Conservation (phyloP, 2,329 filamentous ascomycete genomes). For the Macrophomina tecta region DNA sequence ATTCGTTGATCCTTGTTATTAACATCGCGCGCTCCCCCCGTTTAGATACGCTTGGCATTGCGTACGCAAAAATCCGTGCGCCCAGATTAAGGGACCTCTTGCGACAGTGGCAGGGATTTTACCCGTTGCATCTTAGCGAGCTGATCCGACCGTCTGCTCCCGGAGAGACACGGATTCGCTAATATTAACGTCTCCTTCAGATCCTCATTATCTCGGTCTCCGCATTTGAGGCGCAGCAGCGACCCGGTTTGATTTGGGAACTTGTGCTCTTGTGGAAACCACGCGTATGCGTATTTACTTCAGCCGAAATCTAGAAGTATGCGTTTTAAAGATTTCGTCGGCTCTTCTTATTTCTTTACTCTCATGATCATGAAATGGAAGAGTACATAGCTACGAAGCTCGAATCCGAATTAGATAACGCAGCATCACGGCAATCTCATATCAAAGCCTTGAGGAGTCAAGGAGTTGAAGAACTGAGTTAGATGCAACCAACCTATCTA, state of each 20-base stretch:
- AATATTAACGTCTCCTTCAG: neutral
- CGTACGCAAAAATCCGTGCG: constrained; percentile 18
- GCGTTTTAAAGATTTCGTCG: too few species aligned
- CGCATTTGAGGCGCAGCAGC: constrained; percentile 7
- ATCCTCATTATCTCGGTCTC: neutral
- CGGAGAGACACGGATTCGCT: neutral
- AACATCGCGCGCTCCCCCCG: neutral
- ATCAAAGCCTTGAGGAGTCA: too few species aligned
- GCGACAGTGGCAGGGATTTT: neutral
- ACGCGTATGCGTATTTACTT: neutral
- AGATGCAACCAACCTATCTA: too few species aligned
- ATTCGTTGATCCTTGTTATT: constrained; percentile 6
- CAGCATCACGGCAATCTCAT: too few species aligned
- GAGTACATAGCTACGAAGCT: too few species aligned
- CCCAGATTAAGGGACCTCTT: constrained; percentile 14
- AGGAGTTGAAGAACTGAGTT: too few species aligned
- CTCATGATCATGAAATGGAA: too few species aligned
- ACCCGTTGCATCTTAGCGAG: constrained; percentile 8
- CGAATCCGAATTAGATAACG: too few species aligned
- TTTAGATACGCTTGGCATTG: constrained; percentile 10
- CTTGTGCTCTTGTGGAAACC: neutral
- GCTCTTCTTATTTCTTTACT: too few species aligned
- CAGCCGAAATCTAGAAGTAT: neutral
- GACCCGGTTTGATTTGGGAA: neutral
- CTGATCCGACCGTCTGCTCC: neutral